These are phyloP conservation scores for Chlamydomonas sp. DNA, from an alignment of 139 green algal species.

Conservation along the genomic window DNA sequence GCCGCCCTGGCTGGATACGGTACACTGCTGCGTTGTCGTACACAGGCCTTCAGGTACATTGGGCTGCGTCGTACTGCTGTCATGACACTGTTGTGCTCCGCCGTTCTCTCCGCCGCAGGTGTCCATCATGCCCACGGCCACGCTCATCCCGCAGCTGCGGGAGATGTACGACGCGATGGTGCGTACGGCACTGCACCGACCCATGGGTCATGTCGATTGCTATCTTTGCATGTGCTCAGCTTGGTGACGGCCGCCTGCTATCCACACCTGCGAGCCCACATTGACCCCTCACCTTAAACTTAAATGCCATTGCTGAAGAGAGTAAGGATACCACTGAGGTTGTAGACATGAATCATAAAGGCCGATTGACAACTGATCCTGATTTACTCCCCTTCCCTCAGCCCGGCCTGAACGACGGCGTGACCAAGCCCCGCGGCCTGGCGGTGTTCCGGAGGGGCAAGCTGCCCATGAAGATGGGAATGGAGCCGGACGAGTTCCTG, in stretches of 20 bases:
- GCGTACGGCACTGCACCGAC: neutral
- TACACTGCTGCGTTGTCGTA: too few species aligned
- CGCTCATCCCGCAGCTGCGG: constrained; percentile 28
- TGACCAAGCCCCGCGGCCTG: constrained; percentile 46
- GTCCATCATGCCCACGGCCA: constrained; percentile 45
- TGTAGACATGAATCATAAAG: too few species aligned
- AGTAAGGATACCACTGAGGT: too few species aligned
- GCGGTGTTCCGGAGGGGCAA: constrained; percentile 65
- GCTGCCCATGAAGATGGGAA: constrained; percentile 61
- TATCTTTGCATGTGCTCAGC: too few species aligned
- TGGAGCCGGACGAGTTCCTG: constrained; percentile 61
- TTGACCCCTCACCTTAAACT: too few species aligned
- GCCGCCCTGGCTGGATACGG: too few species aligned
- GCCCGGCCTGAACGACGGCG: constrained; percentile 28
- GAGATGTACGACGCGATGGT: constrained; percentile 16
- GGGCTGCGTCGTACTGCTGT: too few species aligned
- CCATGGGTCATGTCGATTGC: neutral
- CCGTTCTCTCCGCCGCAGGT: constrained; percentile 11
- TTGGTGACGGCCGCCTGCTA: too few species aligned
- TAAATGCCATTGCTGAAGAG: too few species aligned
- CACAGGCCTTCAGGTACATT: too few species aligned
- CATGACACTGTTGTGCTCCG: neutral
- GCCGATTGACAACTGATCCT: too few species aligned
- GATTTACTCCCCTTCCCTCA: neutral
- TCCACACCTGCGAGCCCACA: too few species aligned